These are phyloP conservation scores for Euphrasia confusa DNA, from an alignment of 257 asterid genomes.

Conservation along the genomic window DNA sequence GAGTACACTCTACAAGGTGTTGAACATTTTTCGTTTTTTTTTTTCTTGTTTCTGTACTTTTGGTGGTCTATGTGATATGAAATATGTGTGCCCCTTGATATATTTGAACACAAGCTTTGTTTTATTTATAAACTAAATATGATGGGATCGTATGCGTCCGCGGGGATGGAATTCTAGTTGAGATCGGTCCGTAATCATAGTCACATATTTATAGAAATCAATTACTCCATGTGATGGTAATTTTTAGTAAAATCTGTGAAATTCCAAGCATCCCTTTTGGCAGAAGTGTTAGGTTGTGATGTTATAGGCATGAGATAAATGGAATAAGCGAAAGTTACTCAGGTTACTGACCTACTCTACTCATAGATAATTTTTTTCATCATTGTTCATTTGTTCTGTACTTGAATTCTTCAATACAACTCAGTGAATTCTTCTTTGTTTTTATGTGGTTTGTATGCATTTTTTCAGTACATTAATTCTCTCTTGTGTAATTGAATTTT, in stretches of 20 bases:
- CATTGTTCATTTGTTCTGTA: too few species aligned
- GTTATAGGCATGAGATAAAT: background rate
- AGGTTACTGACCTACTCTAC: background rate
- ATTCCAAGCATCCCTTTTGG: background rate
- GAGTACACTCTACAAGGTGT: slow-evolving; percentile 52
- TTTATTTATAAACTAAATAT: slow-evolving; percentile 25
- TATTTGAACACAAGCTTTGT: too few species aligned
- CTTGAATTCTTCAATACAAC: too few species aligned
- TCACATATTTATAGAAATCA: too few species aligned
- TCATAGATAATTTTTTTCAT: too few species aligned
- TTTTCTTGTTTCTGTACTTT: background rate
- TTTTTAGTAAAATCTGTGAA: background rate
- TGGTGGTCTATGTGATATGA: background rate
- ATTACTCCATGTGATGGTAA: too few species aligned
- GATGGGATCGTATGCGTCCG: slow-evolving; percentile 93
- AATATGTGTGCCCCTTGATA: too few species aligned
- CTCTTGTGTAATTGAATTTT: too few species aligned
- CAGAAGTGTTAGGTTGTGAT: slow-evolving; percentile 12
- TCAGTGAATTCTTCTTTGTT: too few species aligned
- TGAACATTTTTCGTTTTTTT: too few species aligned
- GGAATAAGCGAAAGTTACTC: background rate
- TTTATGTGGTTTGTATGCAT: too few species aligned
- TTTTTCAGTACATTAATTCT: too few species aligned
- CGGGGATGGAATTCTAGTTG: slow-evolving; percentile 91
- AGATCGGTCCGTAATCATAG: slow-evolving; percentile 45